These are phyloP conservation scores for Venturia effusa DNA, from an alignment of 2,329 filamentous ascomycete genomes.

Conservation along the genomic window DNA sequence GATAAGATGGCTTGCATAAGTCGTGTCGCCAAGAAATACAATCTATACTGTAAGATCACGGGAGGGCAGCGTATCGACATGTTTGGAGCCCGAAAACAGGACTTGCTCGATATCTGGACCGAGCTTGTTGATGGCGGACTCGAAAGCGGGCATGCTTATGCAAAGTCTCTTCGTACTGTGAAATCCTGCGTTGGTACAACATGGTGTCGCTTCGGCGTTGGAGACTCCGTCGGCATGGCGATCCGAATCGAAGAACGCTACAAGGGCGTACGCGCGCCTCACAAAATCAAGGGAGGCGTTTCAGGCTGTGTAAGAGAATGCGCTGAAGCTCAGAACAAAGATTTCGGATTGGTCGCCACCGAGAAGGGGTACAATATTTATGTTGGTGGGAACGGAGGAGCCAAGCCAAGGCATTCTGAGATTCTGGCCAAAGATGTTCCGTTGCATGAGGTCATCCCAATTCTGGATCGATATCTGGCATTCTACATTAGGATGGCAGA, in stretches of 20 bases:
- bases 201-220: slow-evolving; percentile 83
- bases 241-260: slow-evolving; percentile 80
- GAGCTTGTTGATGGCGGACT: slow-evolving; percentile 71
- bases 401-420: slow-evolving; percentile 71
- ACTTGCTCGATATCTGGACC: slow-evolving; percentile 72
- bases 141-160: slow-evolving; percentile 86
- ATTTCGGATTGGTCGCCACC: slow-evolving; percentile 84
- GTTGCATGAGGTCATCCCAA: slow-evolving; percentile 67
- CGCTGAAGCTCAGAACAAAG: slow-evolving; percentile 84
- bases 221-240: slow-evolving; percentile 84
- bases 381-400: slow-evolving; percentile 79
- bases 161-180: slow-evolving; percentile 76
- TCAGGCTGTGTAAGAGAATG: slow-evolving; percentile 85
- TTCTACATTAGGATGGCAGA: slow-evolving; percentile 92
- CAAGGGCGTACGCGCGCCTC: slow-evolving; percentile 81
- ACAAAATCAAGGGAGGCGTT: slow-evolving; percentile 86
- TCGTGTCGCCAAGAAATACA: slow-evolving; percentile 72
- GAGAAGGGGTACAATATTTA: slow-evolving; percentile 92
- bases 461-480: slow-evolving; percentile 79
- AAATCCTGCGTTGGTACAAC: slow-evolving; percentile 87
- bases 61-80: slow-evolving; percentile 86
- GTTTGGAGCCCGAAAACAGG: slow-evolving; percentile 83
- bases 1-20: slow-evolving; percentile 77
- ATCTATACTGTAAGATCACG: slow-evolving; percentile 83
- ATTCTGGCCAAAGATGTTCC: slow-evolving; percentile 79